These are phyloP conservation scores for Canariomyces notabilis DNA, from an alignment of 2,329 filamentous ascomycete genomes.

Conservation along the genomic window DNA sequence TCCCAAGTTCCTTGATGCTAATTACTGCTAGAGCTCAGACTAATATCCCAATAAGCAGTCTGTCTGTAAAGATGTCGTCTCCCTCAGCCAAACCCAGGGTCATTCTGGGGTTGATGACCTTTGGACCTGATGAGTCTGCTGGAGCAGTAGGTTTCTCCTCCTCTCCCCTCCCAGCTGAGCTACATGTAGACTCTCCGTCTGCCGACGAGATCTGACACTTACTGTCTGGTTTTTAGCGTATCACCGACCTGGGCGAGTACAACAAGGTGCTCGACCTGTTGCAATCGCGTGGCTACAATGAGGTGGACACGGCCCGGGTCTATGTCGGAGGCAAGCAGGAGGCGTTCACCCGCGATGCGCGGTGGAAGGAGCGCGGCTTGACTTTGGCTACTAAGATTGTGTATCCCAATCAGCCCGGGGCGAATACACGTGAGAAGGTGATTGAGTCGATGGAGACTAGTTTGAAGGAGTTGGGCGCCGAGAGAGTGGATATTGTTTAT, in stretches of 20 bases:
- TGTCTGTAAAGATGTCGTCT: no score
- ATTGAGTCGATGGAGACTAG: conserved; percentile 61
- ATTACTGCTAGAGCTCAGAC: no score
- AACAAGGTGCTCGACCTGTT: conserved; percentile 61
- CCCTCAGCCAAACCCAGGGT: conserved; percentile 35
- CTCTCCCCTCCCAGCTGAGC: no score
- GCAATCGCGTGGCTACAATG: conserved; percentile 62
- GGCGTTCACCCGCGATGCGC: conserved; percentile 59
- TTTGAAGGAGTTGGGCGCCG: conserved; percentile 65
- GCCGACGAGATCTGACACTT: no score
- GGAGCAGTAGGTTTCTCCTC: no score
- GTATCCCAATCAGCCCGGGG: conserved; percentile 57
- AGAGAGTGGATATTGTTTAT: conserved; percentile 68
- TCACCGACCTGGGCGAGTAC: conserved; percentile 55
- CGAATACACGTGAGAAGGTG: conserved; percentile 60
- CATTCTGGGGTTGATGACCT: conserved; percentile 70
- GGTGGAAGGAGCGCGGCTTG: conserved; percentile 64
- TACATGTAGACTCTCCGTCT: no score
- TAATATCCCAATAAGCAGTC: no score
- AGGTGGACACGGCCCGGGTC: conserved; percentile 65
- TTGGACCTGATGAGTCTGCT: conserved; percentile 50
- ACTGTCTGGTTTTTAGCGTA: no score
- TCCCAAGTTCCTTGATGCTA: neutral
- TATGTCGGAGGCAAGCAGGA: conserved; percentile 67
- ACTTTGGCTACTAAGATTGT: conserved; percentile 60